phyloP scores from a whole-genome alignment of 2,329 filamentous ascomycete species.

The Apiospora sp. region DNA sequence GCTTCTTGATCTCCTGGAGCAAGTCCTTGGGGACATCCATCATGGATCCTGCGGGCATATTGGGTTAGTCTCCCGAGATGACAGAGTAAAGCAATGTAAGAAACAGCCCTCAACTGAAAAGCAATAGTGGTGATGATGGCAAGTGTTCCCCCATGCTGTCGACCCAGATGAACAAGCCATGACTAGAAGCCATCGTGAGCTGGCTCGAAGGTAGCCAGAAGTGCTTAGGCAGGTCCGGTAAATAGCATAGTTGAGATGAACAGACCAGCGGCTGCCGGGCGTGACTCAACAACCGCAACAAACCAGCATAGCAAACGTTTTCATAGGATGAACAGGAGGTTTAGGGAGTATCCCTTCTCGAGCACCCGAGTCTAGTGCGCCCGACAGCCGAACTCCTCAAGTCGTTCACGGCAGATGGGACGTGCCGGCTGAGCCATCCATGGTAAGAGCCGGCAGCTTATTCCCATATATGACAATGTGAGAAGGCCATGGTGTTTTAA shows the following conservation, averaged over 20 bases:
- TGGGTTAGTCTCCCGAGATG: background rate
- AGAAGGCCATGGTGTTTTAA: background rate
- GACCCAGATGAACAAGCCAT: constrained; percentile 25
- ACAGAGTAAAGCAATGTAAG: background rate
- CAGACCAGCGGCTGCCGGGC: background rate
- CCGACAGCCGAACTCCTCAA: background rate
- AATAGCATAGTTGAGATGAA: background rate
- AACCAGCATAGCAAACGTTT: background rate
- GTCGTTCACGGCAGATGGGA: background rate
- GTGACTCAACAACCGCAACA: background rate
- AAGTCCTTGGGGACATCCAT: constrained; percentile 89
- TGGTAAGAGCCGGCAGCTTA: background rate
- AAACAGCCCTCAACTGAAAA: background rate
- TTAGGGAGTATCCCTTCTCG: constrained; percentile 13
- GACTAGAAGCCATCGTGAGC: constrained; percentile 29
- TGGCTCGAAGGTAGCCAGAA: background rate
- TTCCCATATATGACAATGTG: background rate
- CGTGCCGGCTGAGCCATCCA: background rate
- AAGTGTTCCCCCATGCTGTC: constrained; percentile 30
- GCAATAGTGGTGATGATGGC: constrained; percentile 33
- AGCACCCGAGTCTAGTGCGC: constrained; percentile 1
- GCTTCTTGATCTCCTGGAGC: constrained; percentile 77
- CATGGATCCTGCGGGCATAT: constrained; percentile 74
- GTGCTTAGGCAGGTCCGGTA: background rate
- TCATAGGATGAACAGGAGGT: background rate